Conservation (phyloP, 352 stramenopile genomes). For the Pythium oligandrum region DNA sequence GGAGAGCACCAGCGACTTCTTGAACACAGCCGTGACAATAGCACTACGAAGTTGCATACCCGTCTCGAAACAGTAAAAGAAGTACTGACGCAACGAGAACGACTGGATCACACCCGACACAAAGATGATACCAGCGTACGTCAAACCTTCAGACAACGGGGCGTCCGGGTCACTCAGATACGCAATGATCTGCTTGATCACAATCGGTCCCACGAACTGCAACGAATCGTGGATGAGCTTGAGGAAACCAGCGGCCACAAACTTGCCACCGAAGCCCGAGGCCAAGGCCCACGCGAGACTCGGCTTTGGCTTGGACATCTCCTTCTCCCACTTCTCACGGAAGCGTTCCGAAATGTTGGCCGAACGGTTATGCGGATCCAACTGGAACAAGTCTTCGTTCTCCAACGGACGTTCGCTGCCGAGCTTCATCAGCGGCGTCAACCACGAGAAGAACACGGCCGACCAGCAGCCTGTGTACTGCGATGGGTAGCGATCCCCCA, state of each 20-base stretch:
- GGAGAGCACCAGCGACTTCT: conserved; percentile 79
- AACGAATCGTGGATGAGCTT: conserved; percentile 67
- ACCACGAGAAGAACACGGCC: conserved; percentile 11
- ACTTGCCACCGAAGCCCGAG: conserved; percentile 46
- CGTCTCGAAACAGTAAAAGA: conserved; percentile 71
- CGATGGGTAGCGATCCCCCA: conserved; percentile 45
- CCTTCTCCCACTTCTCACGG: conserved; percentile 31
- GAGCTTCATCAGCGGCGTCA: conserved; percentile 3
- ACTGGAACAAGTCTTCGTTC: conserved; percentile 59
- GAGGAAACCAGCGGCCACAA: conserved; percentile 38
- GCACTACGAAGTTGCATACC: conserved; percentile 59
- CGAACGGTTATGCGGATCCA: conserved; percentile 51
- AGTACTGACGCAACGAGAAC: conserved; percentile 66
- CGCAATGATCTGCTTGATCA: conserved; percentile 73
- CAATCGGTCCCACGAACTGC: conserved; percentile 59
- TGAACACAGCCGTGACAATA: conserved; percentile 59
- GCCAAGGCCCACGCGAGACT: conserved; percentile 53
- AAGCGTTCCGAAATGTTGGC: conserved; percentile 34
- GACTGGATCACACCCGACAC: conserved; percentile 55
- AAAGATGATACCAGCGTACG: conserved; percentile 55
- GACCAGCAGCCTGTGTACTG: conserved; percentile 42
- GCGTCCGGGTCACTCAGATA: conserved; percentile 54
- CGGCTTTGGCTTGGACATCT: conserved; percentile 27
- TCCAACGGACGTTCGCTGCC: conserved; percentile 33
- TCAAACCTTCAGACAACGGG: conserved; percentile 36